A percentile compares a stretch with the other conserved stretches of the same genome.
Conservation (phyloP, 2,329 filamentous ascomycete species). For the Alternaria viburni region DNA sequence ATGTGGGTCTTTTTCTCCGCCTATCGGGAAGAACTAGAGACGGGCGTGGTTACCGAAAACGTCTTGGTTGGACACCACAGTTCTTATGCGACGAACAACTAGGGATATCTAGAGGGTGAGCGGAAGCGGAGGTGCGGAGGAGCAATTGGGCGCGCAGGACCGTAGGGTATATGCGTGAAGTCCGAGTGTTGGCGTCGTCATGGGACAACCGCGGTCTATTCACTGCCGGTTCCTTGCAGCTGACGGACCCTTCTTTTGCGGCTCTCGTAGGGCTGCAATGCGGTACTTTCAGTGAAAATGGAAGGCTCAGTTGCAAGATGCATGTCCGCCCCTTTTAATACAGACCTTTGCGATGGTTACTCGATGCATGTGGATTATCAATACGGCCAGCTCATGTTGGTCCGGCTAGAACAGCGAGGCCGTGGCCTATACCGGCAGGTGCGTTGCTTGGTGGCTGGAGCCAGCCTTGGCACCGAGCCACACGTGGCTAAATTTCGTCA, state of each 20-base stretch:
- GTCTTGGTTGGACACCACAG: constrained; percentile 19
- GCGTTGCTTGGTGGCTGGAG: constrained; percentile 2
- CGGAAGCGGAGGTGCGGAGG: neutral
- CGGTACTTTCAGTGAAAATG: neutral
- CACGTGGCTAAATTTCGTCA: constrained; percentile 9
- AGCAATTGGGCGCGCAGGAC: constrained; percentile 3
- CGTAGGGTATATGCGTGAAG: constrained; percentile 2
- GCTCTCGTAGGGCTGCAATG: constrained; percentile 10
- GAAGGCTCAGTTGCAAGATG: neutral
- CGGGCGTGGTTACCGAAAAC: constrained; percentile 24
- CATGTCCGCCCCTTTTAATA: neutral
- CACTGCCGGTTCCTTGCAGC: constrained; percentile 9
- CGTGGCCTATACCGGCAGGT: constrained; percentile 4
- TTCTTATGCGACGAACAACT: constrained; percentile 9
- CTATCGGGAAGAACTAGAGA: constrained; percentile 15
- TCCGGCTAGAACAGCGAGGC: neutral
- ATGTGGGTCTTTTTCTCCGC: constrained; percentile 27
- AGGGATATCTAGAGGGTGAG: constrained; percentile 4
- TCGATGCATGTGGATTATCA: neutral
- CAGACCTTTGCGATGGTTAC: neutral
- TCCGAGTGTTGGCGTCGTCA: constrained; percentile 9
- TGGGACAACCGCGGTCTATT: constrained; percentile 5
- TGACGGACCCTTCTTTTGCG: constrained; percentile 10
- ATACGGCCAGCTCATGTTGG: neutral
- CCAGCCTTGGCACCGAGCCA: constrained; percentile 9